Evolutionary conservation across 306 rosid species (phyloP), one percentile per base, ranked within the genome.

Genomic region (Quillaja saponaria): DNA sequence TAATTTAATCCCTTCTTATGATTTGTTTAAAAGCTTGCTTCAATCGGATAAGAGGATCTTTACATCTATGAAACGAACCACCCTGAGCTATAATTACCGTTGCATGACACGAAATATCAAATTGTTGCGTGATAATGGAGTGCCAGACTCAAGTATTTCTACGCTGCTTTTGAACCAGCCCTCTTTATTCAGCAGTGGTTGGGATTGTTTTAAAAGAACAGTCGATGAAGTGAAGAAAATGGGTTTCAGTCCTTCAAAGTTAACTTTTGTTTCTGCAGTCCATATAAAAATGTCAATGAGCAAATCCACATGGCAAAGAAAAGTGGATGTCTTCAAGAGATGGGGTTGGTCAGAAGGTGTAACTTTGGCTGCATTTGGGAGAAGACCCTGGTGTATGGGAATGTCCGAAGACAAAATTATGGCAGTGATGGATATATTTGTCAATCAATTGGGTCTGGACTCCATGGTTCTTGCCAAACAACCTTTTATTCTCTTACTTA

Each of bases 261-360:
- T 18, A 1, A 14, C 25, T 7, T 83, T 85, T 49, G 6, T 10
- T 5, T 0, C 13, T 0, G 96, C 88, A 0, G 38, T 81, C 44
- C 2, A n/a, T 6, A 80, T 77, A 13, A 58, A 68, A 57, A 10
- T n/a, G 11, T 4, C 49, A 1, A 10, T 76, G 45, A 61, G 39
- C 4, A 53, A 79, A 65, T 35, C 76, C 20, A 55, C 28, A 3
- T 82, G 85, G 91, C 61, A 55, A 6, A 65, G 57, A 3, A 85
- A 78, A 55, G 53, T 81, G 7, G 57, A 56, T 3, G 42, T 35
- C 31, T 87, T 10, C 33, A 82, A 58, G 66, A 76, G 28, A 21
- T 88, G 87, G 89, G 96, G 92, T 13, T 88, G 76, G 78, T 58
- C 80, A 4, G 78, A 85, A 12, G 84, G 76, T 7, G 69, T 65